These are phyloP conservation scores for Mycocentrospora acerina DNA, from an alignment of 2,329 filamentous ascomycete genomes.

Conservation along the genomic window DNA sequence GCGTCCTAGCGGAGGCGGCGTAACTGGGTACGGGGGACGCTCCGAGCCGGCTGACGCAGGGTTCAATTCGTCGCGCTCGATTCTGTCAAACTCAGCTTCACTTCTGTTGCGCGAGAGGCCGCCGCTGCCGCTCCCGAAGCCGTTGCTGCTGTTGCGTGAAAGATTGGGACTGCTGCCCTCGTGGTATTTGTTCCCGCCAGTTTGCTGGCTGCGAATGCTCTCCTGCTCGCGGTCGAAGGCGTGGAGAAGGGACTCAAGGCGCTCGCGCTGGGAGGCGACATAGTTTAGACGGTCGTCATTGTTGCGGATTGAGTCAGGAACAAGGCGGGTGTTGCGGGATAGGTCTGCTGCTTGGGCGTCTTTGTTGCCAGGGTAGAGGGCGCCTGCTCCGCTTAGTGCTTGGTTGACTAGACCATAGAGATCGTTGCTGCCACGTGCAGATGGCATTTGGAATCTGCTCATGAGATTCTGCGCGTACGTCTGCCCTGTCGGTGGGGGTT, in stretches of 20 bases:
- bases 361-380: constrained; percentile 44
- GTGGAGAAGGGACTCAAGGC: constrained; percentile 70
- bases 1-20: constrained; percentile 33
- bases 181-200: constrained; percentile 49
- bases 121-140: constrained; percentile 10
- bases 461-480: constrained; percentile 80
- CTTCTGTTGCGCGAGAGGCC: constrained; percentile 78
- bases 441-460: constrained; percentile 81
- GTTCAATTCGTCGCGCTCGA: constrained; percentile 66
- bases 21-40: constrained; percentile 43
- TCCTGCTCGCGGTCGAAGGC: constrained; percentile 79
- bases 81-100: constrained; percentile 86
- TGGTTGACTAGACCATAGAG: constrained; percentile 77
- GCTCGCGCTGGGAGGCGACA: constrained; percentile 76
- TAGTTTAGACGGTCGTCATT: constrained; percentile 69
- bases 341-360: constrained; percentile 53
- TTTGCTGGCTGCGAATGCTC: constrained; percentile 49
- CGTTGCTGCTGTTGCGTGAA: constrained; percentile 6
- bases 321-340: constrained; percentile 62
- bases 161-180: constrained; percentile 30
- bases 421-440: constrained; percentile 65
- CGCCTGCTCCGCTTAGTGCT: constrained; percentile 66
- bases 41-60: constrained; percentile 46
- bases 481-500: constrained; percentile 51
- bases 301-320: constrained; percentile 69